Conservation (phyloP, 1,284 basidiomycete species). For the Cystobasidium slooffiae region DNA sequence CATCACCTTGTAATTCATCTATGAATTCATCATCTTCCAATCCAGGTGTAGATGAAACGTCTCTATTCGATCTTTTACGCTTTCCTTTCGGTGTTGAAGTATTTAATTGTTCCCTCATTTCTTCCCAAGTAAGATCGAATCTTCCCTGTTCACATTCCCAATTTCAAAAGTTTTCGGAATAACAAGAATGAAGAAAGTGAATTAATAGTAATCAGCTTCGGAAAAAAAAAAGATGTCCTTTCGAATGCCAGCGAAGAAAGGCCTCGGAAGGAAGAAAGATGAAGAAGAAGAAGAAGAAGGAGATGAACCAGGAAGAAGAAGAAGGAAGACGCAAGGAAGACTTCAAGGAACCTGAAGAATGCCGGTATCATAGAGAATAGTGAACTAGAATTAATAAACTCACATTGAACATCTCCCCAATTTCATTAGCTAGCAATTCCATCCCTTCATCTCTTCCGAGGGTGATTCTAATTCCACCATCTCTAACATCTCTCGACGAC, state of each 20-base stretch:
- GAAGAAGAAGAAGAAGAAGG: too few relatives aligned
- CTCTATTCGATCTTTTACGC: neutral
- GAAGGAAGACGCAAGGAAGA: too few relatives aligned
- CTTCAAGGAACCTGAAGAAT: too few relatives aligned
- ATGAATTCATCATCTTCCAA: neutral
- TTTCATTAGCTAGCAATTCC: neutral
- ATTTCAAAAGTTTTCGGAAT: too few relatives aligned
- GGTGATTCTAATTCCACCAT: constrained; percentile 1
- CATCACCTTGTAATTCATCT: constrained; percentile 1
- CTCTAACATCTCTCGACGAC: neutral
- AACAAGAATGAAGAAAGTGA: too few relatives aligned
- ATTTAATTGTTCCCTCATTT: constrained; percentile 3
- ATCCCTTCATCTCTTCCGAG: constrained; percentile 3
- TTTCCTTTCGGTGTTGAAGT: neutral
- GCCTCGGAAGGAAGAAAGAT: too few relatives aligned
- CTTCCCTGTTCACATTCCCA: neutral
- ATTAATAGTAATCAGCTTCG: too few relatives aligned
- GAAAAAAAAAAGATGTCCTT: too few relatives aligned
- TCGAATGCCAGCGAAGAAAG: too few relatives aligned
- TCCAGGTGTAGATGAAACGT: neutral
- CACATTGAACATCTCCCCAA: constrained; percentile 3
- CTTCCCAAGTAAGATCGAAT: constrained; percentile 4
- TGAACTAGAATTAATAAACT: too few relatives aligned
- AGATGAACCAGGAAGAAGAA: too few relatives aligned
- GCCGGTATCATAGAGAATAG: too few relatives aligned